Percentiles rank a stretch among this genome's conserved stretches.
Evolutionary conservation across 148 eudicot genomes (phyloP).

Genomic region (Rhododendron molle): DNA sequence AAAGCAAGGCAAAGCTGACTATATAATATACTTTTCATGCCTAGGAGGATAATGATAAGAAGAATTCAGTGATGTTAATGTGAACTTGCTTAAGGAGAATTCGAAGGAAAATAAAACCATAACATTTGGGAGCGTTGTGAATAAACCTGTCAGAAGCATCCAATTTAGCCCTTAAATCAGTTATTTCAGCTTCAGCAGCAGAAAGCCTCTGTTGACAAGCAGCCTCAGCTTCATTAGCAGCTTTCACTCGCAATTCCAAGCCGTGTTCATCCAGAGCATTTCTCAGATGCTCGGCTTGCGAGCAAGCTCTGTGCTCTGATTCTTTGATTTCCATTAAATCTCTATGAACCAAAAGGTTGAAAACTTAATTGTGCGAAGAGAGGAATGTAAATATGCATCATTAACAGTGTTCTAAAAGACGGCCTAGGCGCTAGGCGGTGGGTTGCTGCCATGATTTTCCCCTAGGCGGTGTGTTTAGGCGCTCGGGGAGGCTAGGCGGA

Average conservation of each 20-base stretch:
- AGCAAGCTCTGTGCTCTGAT: conserved; percentile 69
- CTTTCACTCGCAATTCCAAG: conserved; percentile 82
- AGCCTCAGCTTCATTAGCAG: conserved; percentile 93
- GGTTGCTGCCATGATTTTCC: no score
- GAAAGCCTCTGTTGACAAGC: conserved; percentile 80
- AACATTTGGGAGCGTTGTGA: not conserved
- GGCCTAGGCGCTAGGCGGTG: no score
- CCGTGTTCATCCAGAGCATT: conserved; percentile 77
- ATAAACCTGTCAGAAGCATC: conserved; percentile 84
- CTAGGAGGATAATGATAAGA: not conserved
- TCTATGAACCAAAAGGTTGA: conserved; percentile 30
- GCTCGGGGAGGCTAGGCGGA: no score
- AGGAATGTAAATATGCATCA: not conserved
- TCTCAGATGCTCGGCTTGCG: conserved; percentile 64
- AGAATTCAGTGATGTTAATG: not conserved
- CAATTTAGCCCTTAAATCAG: conserved; percentile 64
- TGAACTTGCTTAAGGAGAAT: not conserved
- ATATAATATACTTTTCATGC: not conserved
- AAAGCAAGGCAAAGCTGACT: not conserved
- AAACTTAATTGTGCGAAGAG: conserved; percentile 4
- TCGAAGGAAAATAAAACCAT: not conserved
- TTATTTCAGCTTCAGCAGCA: conserved; percentile 88
- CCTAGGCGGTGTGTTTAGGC: no score
- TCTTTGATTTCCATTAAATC: conserved; percentile 65
- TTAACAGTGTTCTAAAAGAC: no score